phyloP scores from a whole-genome alignment of 129 eudicot species.

The Cynara cardunculus region DNA sequence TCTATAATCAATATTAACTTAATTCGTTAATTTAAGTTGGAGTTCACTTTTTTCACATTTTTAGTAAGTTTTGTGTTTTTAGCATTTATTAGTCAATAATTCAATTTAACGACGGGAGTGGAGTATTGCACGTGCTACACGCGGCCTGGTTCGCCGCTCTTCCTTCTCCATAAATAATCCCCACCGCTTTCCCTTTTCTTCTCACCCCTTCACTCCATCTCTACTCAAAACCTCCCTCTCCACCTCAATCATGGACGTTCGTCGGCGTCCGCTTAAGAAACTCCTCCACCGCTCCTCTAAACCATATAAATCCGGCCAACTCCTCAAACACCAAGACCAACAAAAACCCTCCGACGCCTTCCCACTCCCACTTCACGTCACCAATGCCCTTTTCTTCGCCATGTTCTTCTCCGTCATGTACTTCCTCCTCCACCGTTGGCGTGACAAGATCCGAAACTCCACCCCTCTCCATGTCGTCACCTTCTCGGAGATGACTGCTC shows the following conservation, averaged over 20 bases:
- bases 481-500: conserved; percentile 45
- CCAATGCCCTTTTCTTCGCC: conserved; percentile 56
- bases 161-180: conserved; percentile 12
- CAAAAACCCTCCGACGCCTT: conserved; percentile 50
- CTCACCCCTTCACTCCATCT: conserved; percentile 10
- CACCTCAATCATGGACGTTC: conserved; percentile 25
- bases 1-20: too few species aligned
- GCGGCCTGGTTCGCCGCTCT: neutral
- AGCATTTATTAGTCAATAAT: too few species aligned
- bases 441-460: conserved; percentile 54
- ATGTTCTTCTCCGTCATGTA: conserved; percentile 51
- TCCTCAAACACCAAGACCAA: conserved; percentile 6
- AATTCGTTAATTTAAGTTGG: too few species aligned
- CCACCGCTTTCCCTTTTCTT: conserved; percentile 3
- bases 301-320: conserved; percentile 33
- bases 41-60: too few species aligned
- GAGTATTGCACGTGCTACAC: conserved; percentile 1
- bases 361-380: conserved; percentile 45
- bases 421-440: conserved; percentile 60
- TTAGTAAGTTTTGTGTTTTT: too few species aligned
- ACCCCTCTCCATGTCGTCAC: conserved; percentile 56
- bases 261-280: conserved; percentile 12
- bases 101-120: neutral
- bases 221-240: neutral
- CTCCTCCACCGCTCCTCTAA: neutral